Percentiles rank a stretch among this genome's conserved stretches.
Evolutionary conservation across 2,329 filamentous ascomycete genomes (phyloP).

Genomic region (Pestalotiopsis sp.): DNA sequence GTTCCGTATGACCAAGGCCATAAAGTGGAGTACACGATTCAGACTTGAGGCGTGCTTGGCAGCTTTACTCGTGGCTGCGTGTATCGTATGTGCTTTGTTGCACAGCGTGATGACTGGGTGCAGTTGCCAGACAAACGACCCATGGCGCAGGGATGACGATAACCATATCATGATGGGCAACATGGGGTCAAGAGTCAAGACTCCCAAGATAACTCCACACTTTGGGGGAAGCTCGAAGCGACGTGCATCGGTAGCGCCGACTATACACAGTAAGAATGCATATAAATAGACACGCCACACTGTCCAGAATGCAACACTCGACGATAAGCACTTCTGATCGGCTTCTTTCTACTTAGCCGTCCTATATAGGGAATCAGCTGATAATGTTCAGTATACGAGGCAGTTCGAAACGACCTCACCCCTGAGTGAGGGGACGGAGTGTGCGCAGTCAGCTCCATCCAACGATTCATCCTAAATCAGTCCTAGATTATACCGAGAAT

Average conservation of each 20-base stretch:
- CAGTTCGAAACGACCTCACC: neutral
- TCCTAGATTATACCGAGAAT: neutral
- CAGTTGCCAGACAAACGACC: neutral
- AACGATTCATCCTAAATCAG: neutral
- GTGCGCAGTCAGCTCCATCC: neutral
- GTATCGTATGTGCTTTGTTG: no score
- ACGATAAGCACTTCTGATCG: neutral
- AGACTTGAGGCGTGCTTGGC: neutral
- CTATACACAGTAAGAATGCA: neutral
- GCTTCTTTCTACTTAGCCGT: neutral
- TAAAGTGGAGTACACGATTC: neutral
- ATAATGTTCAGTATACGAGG: neutral
- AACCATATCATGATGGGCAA: neutral
- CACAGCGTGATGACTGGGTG: no score
- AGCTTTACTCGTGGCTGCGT: neutral
- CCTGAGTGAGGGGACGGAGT: neutral
- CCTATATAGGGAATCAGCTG: neutral
- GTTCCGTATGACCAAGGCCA: neutral
- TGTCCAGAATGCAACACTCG: neutral
- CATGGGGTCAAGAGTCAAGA: neutral
- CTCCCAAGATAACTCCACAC: conserved; percentile 4
- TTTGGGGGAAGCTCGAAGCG: conserved; percentile 23
- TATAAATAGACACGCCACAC: neutral
- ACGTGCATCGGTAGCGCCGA: conserved; percentile 15
- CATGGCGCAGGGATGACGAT: neutral